Evolutionary conservation across 345 rosid genomes (phyloP), one percentile per base, ranked within the genome.

Genomic region (Boechera retrofracta): DNA sequence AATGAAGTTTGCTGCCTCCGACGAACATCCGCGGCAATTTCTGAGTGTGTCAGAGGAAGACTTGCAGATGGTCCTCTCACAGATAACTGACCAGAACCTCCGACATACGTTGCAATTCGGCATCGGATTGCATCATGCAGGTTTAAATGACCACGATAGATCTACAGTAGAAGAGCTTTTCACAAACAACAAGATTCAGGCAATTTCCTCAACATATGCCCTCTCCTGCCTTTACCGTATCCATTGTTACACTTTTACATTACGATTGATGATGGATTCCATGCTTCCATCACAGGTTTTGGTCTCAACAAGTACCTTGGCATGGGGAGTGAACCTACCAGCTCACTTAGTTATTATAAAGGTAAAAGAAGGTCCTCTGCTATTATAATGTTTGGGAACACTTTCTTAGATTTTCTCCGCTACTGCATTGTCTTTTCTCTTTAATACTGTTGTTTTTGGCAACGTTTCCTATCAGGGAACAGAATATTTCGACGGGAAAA

Each of bases 321-420:
- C 98, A 41, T 94, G 98, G 98, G 98, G 98, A 61, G 98, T 94
- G 77, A 94, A 94, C 77, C 88, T 92, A 77, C 98, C 98, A 52
- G 98, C 98, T 64, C 97, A 94, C 86, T 85, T 94, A 74, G 98
- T 94, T 75, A 94, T 94, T 73, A 92, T 92, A 79, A 94, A 94
- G 98, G 98, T 94, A 72, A 71, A 29, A 29, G 15, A 10, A 44
- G 60, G 77, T 63, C 36, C 38, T 48, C 51, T 76, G 57, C 29
- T 73, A 51, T 63, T 44, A 52, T 58, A 13, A 49, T 41, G 33
- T 42, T 44, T 69, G 80, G 60, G 39, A 11, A 18, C 21, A 32
- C 29, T 53, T 52, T 11, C 52, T 64, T 18, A 65, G 24, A 64
- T 38, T 77, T 65, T 72, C 12, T 67, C 62, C 47, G 60, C 35